Conservation (phyloP, 73 alveolate genomes). For the Paramecium primaurelia region DNA sequence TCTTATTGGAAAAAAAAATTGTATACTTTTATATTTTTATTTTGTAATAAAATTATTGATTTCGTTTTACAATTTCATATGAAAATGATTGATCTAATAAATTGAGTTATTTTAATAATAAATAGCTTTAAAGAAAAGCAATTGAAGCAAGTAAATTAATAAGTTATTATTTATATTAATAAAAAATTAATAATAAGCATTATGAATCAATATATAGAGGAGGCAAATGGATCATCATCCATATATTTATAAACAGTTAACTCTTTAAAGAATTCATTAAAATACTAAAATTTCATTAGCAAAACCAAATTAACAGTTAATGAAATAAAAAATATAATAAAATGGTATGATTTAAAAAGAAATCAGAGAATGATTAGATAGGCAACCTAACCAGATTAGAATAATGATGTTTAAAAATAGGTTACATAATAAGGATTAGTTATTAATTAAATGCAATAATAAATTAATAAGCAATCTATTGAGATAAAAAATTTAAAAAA, state of each 20-base stretch:
- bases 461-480: neutral
- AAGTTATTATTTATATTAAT: neutral
- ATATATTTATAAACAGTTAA: neutral
- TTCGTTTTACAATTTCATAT: neutral
- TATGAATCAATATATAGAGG: neutral
- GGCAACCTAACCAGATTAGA: neutral
- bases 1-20: neutral
- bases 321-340: neutral
- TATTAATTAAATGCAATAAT: neutral
- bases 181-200: neutral
- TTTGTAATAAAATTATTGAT: neutral
- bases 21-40: neutral
- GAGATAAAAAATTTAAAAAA: neutral
- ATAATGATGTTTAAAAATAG: neutral
- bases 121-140: neutral
- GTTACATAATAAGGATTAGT: neutral
- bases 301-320: neutral
- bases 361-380: neutral
- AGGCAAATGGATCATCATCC: neutral
- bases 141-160: neutral
- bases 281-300: neutral
- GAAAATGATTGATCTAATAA: neutral
- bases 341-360: neutral
- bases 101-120: neutral
- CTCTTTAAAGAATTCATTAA: neutral